Conservation (phyloP, 2,329 filamentous ascomycete species). For the Ceratocystis colombiana region DNA sequence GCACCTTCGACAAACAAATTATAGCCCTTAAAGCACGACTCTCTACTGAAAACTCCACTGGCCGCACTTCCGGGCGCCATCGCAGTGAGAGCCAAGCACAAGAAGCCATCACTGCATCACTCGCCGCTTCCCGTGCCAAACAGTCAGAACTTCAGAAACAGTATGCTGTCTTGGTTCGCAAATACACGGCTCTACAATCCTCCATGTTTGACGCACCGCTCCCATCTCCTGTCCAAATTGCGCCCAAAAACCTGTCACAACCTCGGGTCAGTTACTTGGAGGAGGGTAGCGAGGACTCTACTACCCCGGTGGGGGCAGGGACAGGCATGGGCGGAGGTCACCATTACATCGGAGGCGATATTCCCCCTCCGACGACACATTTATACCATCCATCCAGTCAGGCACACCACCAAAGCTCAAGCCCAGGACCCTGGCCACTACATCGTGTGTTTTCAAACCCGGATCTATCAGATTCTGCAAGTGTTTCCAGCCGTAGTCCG, state of each 20-base stretch:
- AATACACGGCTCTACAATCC: slow-evolving; percentile 44
- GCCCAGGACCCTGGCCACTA: slow-evolving; percentile 32
- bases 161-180: slow-evolving; percentile 41
- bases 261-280: slow-evolving; percentile 19
- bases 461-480: slow-evolving; percentile 36
- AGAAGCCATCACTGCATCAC: slow-evolving; percentile 28
- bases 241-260: not conserved
- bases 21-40: slow-evolving; percentile 40
- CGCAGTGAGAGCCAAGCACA: slow-evolving; percentile 1
- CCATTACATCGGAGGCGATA: not conserved
- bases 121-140: slow-evolving; percentile 45
- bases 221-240: slow-evolving; percentile 17
- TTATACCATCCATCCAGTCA: slow-evolving; percentile 12
- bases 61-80: slow-evolving; percentile 31
- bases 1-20: slow-evolving; percentile 41
- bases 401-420: slow-evolving; percentile 27
- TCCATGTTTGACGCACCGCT: slow-evolving; percentile 34
- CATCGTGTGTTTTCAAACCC: slow-evolving; percentile 39
- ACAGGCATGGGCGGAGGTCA: slow-evolving; percentile 24
- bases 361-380: slow-evolving; percentile 2
- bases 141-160: slow-evolving; percentile 46
- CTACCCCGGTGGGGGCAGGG: slow-evolving; percentile 26
- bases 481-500: slow-evolving; percentile 25
- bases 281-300: slow-evolving; percentile 26
- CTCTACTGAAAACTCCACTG: not conserved